Conservation (phyloP, 768 basidiomycete genomes). For the Cystofilobasidium capitatum region DNA sequence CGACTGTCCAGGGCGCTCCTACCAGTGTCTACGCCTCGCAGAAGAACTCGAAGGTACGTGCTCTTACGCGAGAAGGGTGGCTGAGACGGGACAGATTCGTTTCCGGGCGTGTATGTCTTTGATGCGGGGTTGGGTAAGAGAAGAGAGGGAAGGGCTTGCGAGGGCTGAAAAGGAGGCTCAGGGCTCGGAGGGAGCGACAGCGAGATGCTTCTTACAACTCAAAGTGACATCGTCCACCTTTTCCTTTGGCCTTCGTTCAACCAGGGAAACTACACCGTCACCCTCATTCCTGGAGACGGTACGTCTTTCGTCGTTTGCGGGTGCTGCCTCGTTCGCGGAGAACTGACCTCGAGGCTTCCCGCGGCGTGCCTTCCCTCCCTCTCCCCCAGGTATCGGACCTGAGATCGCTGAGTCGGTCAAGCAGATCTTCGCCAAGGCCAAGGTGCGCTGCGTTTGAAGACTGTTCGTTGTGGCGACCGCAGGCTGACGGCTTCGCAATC, state of each 20-base stretch:
- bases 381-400: conserved; percentile 76
- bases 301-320: conserved; percentile 34
- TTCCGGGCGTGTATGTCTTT: too few relatives aligned
- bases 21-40: conserved; percentile 84
- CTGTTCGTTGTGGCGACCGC: neutral
- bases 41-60: conserved; percentile 71
- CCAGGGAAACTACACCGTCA: conserved; percentile 93
- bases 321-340: conserved; percentile 1
- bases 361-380: conserved; percentile 25
- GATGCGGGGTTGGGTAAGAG: too few relatives aligned
- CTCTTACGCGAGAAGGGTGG: too few relatives aligned
- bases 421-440: conserved; percentile 79
- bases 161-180: neutral
- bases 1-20: conserved; percentile 45
- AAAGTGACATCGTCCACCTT: conserved; percentile 4
- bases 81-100: too few relatives aligned
- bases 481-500: neutral
- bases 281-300: conserved; percentile 96
- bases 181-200: too few relatives aligned
- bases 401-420: conserved; percentile 60
- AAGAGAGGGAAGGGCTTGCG: neutral
- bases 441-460: conserved; percentile 45
- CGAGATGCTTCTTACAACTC: neutral
- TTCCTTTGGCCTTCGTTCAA: neutral
- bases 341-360: neutral